Evolutionary conservation across 768 basidiomycete species (phyloP).

Genomic region (Roridomyces roridus): DNA sequence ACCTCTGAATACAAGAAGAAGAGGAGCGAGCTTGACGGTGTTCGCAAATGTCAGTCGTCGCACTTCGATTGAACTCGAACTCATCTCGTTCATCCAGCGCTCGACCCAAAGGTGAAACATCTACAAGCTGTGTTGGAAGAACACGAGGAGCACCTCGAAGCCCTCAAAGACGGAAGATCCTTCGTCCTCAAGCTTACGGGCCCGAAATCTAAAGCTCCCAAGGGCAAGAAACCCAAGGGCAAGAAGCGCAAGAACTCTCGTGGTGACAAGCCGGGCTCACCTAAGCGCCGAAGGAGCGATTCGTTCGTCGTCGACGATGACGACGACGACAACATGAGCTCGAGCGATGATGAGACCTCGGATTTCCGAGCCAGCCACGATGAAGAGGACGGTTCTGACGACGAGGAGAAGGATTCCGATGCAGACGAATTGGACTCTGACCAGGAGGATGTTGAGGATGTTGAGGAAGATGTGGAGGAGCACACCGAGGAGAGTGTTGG

Average conservation of each 20-base stretch:
- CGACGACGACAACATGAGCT: slow-evolving; percentile 19
- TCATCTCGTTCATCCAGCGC: slow-evolving; percentile 31
- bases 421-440: slow-evolving; percentile 30
- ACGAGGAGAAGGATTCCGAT: slow-evolving; percentile 29
- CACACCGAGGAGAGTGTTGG: slow-evolving; percentile 53
- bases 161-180: slow-evolving; percentile 48
- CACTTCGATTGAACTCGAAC: neutral
- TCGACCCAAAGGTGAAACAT: slow-evolving; percentile 45
- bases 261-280: slow-evolving; percentile 44
- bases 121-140: slow-evolving; percentile 44
- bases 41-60: slow-evolving; percentile 46
- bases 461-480: slow-evolving; percentile 38
- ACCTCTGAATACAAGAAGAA: slow-evolving; percentile 45
- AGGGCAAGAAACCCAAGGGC: slow-evolving; percentile 26
- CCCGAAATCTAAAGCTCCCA: slow-evolving; percentile 29
- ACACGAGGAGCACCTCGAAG: slow-evolving; percentile 51
- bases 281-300: slow-evolving; percentile 49
- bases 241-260: slow-evolving; percentile 59
- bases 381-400: slow-evolving; percentile 19
- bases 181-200: slow-evolving; percentile 51
- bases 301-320: slow-evolving; percentile 38
- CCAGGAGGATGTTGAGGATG: slow-evolving; percentile 8
- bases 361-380: too few species aligned
- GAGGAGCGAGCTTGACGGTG: slow-evolving; percentile 45
- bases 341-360: slow-evolving; percentile 13